Base-by-base conservation (phyloP, 2,329 filamentous ascomycete species). In the Zarea fungicola region DNA sequence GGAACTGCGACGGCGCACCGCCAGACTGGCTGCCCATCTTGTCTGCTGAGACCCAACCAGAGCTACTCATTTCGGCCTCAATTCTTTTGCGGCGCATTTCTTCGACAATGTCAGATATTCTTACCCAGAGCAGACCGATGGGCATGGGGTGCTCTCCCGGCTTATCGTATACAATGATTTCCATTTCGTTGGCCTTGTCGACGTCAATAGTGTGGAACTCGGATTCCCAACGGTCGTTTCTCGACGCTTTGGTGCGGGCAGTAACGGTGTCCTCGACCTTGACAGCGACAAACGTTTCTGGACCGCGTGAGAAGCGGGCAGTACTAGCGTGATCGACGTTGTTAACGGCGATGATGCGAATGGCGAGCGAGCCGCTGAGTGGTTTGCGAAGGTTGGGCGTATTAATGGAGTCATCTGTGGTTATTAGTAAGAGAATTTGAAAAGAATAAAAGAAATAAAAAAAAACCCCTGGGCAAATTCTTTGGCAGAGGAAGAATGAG, bases 81-180 rank as follows among this genome's bases (percentile, higher is more conserved):
- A 99, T 95, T 72, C 87, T 95, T 77, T 97, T 97, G 54, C 91
- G 84, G 63, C 93, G 86, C 78, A 99, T 92, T 68, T 99, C 93
- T 65, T 99, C 93, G 2, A 90, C 89, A 56, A 99, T 95, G 65
- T 99, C 93, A 14, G 93, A 95, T 62, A 99, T 92, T 52, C 93
- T 81, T 51, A 99, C 84, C 93, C 93, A 99, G 13, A 97, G 78
- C 77, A 99, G 84, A 49, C 86, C 93, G 60, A 99, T 96, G 34
- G 93, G 93, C 44, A 95, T 83, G 13, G 91, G 85, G 58, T 95
- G 87, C 59, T 96, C 91, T 54, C 85, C 84, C 2, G 90, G 85
- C 70, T 95, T 96, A 66, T 99, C 93, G 67, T 99, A 99, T 10
- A 99, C 91, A 0, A 90, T 97, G 47, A 99, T 81, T 65, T 99